Conservation (phyloP, 352 stramenopile species). For the Peronospora farinosa region DNA sequence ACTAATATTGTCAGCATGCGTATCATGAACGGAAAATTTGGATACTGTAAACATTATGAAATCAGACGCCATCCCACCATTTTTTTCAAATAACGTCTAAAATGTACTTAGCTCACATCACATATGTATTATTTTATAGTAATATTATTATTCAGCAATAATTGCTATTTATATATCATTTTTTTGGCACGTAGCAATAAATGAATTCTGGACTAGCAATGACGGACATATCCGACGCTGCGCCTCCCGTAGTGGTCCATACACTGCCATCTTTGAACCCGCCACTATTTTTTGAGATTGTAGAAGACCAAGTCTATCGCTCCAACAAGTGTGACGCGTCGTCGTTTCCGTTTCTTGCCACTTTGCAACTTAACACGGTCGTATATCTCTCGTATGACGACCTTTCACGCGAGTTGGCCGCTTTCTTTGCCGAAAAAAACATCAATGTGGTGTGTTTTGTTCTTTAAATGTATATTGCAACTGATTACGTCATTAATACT, state of each 20-base stretch:
- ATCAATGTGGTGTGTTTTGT: constrained; percentile 52
- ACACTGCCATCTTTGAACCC: constrained; percentile 76
- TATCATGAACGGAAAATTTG: too few species aligned
- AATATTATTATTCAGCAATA: too few species aligned
- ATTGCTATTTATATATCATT: too few species aligned
- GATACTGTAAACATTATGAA: too few species aligned
- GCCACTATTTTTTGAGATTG: constrained; percentile 84
- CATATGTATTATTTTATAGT: too few species aligned
- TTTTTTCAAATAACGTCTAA: too few species aligned
- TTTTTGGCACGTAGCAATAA: too few species aligned
- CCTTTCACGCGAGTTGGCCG: constrained; percentile 62
- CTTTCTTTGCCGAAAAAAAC: constrained; percentile 80
- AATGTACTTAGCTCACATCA: too few species aligned
- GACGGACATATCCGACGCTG: constrained; percentile 18
- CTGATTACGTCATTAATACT: background rate
- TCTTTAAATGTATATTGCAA: background rate
- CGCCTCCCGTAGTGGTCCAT: constrained; percentile 31
- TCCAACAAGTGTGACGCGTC: constrained; percentile 85
- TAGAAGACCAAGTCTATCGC: constrained; percentile 77
- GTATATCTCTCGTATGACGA: constrained; percentile 84
- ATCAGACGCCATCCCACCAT: too few species aligned
- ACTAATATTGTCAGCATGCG: too few species aligned
- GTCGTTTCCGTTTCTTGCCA: constrained; percentile 77
- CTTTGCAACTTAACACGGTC: constrained; percentile 76
- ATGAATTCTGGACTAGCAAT: constrained; percentile 1